A percentile compares a stretch with the other conserved stretches of the same genome.
Conservation (phyloP, 228 moss, liverwort and hornwort species). For the Sphagnum magellanicum region DNA sequence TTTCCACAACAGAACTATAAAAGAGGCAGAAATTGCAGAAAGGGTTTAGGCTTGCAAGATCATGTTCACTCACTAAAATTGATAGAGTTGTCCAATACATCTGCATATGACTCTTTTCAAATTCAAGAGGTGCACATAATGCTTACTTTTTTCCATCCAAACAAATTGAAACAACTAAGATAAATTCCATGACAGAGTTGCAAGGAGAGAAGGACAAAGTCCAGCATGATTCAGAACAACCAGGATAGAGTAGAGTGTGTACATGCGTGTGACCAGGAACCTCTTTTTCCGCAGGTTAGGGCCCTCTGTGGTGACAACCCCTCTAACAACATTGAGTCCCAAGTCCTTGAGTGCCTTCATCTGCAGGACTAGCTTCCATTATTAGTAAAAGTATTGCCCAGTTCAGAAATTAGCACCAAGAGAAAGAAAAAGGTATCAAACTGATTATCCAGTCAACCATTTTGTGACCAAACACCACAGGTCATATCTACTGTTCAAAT, state of each 20-base stretch:
- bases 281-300: conserved; percentile 39
- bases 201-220: background rate
- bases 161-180: too few relatives aligned
- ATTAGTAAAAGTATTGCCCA: background rate
- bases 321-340: conserved; percentile 64
- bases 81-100: too few relatives aligned
- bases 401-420: background rate
- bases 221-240: background rate
- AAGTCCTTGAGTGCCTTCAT: conserved; percentile 76
- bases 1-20: too few relatives aligned
- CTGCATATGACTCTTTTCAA: too few relatives aligned
- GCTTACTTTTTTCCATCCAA: too few relatives aligned
- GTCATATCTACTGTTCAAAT: too few relatives aligned
- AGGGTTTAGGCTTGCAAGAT: too few relatives aligned
- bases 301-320: conserved; percentile 51
- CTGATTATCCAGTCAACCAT: too few relatives aligned
- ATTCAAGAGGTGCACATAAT: too few relatives aligned
- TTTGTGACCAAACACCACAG: too few relatives aligned
- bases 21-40: too few relatives aligned
- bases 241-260: conserved; percentile 8
- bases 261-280: conserved; percentile 72
- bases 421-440: background rate
- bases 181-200: background rate
- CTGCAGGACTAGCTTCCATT: conserved; percentile 12
- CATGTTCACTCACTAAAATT: too few relatives aligned